Percentiles rank a stretch among this genome's conserved stretches.
Evolutionary conservation across 768 basidiomycete species (phyloP).

Genomic region (Phallus indusiatus): DNA sequence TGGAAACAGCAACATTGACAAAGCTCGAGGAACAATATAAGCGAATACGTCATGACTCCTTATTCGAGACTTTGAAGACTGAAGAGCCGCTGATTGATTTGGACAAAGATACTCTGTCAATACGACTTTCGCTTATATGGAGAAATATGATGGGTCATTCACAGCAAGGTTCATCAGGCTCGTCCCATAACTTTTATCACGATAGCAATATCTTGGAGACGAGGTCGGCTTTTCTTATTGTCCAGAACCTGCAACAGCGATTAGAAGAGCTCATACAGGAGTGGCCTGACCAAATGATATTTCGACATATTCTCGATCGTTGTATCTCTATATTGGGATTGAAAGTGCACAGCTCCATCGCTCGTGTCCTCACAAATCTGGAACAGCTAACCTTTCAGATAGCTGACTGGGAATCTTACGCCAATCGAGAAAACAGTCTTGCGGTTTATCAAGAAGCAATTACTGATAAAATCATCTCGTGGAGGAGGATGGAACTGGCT

Average conservation of each 20-base stretch:
- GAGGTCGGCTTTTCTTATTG: constrained; percentile 44
- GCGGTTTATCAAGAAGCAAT: constrained; percentile 54
- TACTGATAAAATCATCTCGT: constrained; percentile 68
- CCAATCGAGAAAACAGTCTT: constrained; percentile 85
- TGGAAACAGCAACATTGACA: background rate
- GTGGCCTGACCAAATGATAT: constrained; percentile 97
- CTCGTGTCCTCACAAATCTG: constrained; percentile 70
- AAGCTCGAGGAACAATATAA: constrained; percentile 17
- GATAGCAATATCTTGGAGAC: constrained; percentile 70
- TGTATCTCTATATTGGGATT: constrained; percentile 58
- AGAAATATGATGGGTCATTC: constrained; percentile 7
- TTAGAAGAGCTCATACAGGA: constrained; percentile 53
- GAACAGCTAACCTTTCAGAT: constrained; percentile 81
- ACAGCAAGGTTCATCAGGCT: background rate
- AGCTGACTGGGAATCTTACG: constrained; percentile 94
- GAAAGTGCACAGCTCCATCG: constrained; percentile 60
- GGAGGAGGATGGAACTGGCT: constrained; percentile 83
- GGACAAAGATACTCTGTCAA: constrained; percentile 43
- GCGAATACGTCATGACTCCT: constrained; percentile 25
- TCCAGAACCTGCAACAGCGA: constrained; percentile 42
- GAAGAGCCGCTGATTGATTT: constrained; percentile 20
- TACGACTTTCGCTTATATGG: constrained; percentile 38
- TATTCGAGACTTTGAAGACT: constrained; percentile 24
- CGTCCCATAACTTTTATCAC: constrained; percentile 64
- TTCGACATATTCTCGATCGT: constrained; percentile 71